A percentile compares a stretch with the other conserved stretches of the same genome.
phyloP scores from a whole-genome alignment of 305 asterid genomes.

The Fraxinus greggii region DNA sequence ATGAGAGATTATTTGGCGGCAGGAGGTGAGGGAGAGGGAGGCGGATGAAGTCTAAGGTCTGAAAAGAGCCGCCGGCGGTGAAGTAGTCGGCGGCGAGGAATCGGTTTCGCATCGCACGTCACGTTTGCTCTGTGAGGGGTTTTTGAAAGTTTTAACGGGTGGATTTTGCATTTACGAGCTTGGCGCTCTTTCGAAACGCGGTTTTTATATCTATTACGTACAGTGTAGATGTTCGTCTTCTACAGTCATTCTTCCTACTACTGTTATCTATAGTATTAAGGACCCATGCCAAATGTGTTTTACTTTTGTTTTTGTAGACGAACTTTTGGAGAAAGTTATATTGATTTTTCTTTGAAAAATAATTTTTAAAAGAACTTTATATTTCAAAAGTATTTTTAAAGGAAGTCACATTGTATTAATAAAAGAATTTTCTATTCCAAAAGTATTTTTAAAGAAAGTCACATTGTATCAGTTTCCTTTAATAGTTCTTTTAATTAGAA shows the following conservation, averaged over 20 bases:
- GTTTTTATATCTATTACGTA: neutral
- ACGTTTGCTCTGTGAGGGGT: constrained; percentile 26
- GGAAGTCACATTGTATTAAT: neutral
- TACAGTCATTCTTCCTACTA: neutral
- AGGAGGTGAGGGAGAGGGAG: constrained; percentile 58
- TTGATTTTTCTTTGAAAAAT: neutral
- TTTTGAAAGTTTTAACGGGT: constrained; percentile 31
- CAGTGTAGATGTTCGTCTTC: neutral
- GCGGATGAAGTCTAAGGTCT: constrained; percentile 54
- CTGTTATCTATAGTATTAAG: neutral
- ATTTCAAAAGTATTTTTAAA: no score
- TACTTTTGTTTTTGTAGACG: no score
- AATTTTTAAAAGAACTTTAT: no score
- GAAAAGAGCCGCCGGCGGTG: constrained; percentile 28
- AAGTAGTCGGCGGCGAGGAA: constrained; percentile 53
- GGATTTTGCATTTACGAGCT: constrained; percentile 21
- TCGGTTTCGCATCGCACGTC: constrained; percentile 79
- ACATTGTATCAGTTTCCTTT: no score
- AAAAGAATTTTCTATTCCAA: no score
- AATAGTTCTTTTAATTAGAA: no score
- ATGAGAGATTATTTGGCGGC: constrained; percentile 28
- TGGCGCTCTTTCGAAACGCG: constrained; percentile 31
- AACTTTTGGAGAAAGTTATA: neutral
- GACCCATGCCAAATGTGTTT: no score
- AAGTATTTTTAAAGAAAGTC: no score